Conservation (phyloP, 768 basidiomycete genomes). For the Mrakia blollopis region DNA sequence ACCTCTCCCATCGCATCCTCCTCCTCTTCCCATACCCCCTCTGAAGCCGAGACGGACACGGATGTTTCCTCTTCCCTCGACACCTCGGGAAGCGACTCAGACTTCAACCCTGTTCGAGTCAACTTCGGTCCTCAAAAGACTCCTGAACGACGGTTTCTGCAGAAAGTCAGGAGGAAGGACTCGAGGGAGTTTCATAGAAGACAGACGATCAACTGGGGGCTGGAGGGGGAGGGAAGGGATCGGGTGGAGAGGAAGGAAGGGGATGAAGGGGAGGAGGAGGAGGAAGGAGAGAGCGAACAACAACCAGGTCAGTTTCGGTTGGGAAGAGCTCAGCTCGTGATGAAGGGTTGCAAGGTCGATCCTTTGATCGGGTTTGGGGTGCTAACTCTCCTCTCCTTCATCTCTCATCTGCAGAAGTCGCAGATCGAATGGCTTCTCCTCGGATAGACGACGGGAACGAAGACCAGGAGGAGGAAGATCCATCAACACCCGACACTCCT, state of each 20-base stretch:
- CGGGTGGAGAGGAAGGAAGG: slow-evolving; percentile 18
- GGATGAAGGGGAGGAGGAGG: slow-evolving; percentile 9
- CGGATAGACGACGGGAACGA: not conserved
- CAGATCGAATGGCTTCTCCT: not conserved
- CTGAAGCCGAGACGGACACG: not conserved
- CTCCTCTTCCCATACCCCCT: not conserved
- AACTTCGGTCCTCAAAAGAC: slow-evolving; percentile 25
- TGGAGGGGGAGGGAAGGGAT: not conserved
- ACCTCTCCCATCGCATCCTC: not conserved
- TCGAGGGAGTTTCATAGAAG: slow-evolving; percentile 30
- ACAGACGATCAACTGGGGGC: slow-evolving; percentile 23
- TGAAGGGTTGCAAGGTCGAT: not conserved
- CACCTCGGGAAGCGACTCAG: slow-evolving; percentile 25
- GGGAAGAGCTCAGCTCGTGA: not conserved
- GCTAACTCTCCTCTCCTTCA: not conserved
- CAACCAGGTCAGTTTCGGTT: not conserved
- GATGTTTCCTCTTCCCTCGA: slow-evolving; percentile 5
- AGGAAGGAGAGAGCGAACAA: slow-evolving; percentile 15
- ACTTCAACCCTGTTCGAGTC: slow-evolving; percentile 28
- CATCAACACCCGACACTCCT: not conserved
- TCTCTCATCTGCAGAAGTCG: not conserved
- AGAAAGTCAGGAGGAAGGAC: slow-evolving; percentile 19
- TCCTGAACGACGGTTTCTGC: slow-evolving; percentile 21
- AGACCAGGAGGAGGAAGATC: not conserved
- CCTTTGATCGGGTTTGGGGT: not conserved